phyloP scores from a whole-genome alignment of 2,329 filamentous ascomycete species.

The Aspergillus sp. region DNA sequence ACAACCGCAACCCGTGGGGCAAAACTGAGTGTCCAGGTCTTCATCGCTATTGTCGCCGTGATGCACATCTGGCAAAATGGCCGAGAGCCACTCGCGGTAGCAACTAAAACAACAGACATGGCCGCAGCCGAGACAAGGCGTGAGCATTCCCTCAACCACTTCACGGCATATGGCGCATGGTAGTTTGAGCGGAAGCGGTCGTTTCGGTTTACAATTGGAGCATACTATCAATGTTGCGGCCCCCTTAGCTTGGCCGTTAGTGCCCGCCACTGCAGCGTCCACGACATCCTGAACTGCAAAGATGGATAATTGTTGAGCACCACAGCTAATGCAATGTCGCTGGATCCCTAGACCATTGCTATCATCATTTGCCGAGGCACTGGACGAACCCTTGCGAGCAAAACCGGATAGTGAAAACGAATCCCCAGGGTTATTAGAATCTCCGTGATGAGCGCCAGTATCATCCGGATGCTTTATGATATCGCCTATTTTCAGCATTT shows the following conservation, averaged over 20 bases:
- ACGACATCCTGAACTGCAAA: constrained; percentile 26
- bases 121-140: constrained; percentile 49
- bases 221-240: constrained; percentile 29
- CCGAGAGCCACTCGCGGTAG: constrained; percentile 43
- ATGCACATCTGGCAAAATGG: constrained; percentile 8
- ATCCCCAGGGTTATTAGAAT: constrained; percentile 27
- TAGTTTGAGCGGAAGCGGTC: constrained; percentile 34
- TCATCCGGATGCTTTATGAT: constrained; percentile 37
- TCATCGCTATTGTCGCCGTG: constrained; percentile 16
- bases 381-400: constrained; percentile 12
- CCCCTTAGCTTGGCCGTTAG: constrained; percentile 22
- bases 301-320: constrained; percentile 37
- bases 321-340: constrained; percentile 44
- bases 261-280: constrained; percentile 19
- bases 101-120: constrained; percentile 49
- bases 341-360: constrained; percentile 41
- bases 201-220: constrained; percentile 34
- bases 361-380: constrained; percentile 5
- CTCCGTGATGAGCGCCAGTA: constrained; percentile 20
- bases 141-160: constrained; percentile 44
- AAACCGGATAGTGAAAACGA: constrained; percentile 24
- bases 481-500: constrained; percentile 59
- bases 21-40: constrained; percentile 29
- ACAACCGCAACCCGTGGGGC: constrained; percentile 51
- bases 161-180: constrained; percentile 47